These are phyloP conservation scores for Marasmius fiardii DNA, from an alignment of 1,284 basidiomycete species.

Conservation along the genomic window DNA sequence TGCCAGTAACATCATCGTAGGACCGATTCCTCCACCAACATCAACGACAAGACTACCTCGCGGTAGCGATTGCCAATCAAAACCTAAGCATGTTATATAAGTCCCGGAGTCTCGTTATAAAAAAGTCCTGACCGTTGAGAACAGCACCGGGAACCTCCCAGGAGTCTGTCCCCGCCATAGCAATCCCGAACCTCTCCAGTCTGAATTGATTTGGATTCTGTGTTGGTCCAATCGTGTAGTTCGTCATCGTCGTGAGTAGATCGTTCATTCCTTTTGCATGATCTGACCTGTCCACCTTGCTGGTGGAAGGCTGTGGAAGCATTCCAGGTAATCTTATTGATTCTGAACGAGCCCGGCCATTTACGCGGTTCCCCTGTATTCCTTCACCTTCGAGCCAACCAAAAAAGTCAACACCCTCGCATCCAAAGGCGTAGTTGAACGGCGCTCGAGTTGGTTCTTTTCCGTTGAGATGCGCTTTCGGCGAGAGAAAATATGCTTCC, in stretches of 20 bases:
- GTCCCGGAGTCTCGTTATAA: neutral
- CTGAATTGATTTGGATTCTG: conserved; percentile 39
- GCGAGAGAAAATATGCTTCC: conserved; percentile 46
- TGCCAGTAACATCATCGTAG: conserved; percentile 65
- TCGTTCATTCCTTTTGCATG: neutral
- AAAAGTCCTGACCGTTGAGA: conserved; percentile 40
- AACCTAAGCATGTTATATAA: conserved; percentile 36
- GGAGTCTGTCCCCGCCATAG: conserved; percentile 63
- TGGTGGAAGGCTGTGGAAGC: no score
- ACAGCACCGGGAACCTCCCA: conserved; percentile 64
- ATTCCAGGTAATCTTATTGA: neutral
- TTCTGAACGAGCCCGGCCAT: conserved; percentile 9
- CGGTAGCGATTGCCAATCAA: conserved; percentile 59
- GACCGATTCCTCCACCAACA: conserved; percentile 75
- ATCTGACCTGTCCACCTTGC: no score
- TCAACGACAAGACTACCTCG: conserved; percentile 62
- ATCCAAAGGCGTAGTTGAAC: conserved; percentile 54
- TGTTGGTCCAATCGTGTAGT: neutral
- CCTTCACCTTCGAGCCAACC: conserved; percentile 53
- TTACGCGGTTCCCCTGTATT: conserved; percentile 11
- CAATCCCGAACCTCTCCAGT: conserved; percentile 63
- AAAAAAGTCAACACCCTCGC: conserved; percentile 41
- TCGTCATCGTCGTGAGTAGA: neutral
- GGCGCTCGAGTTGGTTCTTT: conserved; percentile 41
- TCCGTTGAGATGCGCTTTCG: conserved; percentile 22